Base-by-base conservation (phyloP, 345 rosid genomes). In the Eucalyptus polybractea region DNA sequence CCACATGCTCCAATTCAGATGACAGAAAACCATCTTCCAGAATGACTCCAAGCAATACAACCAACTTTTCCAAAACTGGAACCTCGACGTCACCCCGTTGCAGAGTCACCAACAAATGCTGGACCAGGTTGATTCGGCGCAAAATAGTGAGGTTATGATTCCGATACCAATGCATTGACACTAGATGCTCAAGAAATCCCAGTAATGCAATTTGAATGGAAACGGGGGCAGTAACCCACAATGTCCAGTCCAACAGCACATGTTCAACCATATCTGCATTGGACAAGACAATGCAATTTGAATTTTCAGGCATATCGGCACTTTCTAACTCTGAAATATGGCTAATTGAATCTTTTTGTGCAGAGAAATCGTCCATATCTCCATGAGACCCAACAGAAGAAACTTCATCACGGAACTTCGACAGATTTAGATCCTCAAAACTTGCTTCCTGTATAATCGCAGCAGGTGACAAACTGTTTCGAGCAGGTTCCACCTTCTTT, bases 81-180 rank as follows among this genome's bases (percentile, higher is more conserved):
- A 97, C 96, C 93, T 98, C 99, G 87, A 98, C 99, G 92, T 98
- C 99, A 89, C 99, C 99, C 42, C 99, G 95, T 93, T 98, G 99
- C 91, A 98, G 93, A 81, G 99, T 98, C 91, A 97, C 99, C 88
- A 98, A 90, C 91, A 97, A 93, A 94, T 97, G 99, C 89, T 98
- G 99, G 87, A 98, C 99, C 92, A 98, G 97, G 90, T 97, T 97
- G 89, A 98, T 97, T 92, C 95, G 95, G 25, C 99, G 99, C 89
- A 98, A 94, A 91, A 97, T 93, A 13, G 99, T 96, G 87, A 98
- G 99, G 94, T 98, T 98, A 93, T 98, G 99, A 93, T 94, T 97
- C 93, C 99, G 94, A 91, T 98, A 98, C 99, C 99, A 97, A 91
- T 98, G 98, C 99, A 97, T 98, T 80, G 99, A 98, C 86, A 98